Evolutionary conservation across 805 yeast species (phyloP), one percentile per base, ranked within the genome.

Genomic region (Pichia rugopelliculosa): DNA sequence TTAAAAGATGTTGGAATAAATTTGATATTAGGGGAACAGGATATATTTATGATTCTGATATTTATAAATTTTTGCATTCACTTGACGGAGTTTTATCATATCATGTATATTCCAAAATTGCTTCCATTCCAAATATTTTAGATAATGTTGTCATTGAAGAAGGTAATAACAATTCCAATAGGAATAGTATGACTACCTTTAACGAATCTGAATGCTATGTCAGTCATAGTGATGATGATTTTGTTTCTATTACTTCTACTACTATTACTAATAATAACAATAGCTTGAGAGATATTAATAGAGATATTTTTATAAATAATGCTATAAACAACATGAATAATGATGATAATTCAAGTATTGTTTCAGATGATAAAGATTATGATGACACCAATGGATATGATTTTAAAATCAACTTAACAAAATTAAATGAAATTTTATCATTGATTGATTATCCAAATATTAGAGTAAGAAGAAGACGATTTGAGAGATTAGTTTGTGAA

Each of bases 1-100:
- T 84, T 70, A 84, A 85, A 56, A 65, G 68, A 22, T 71, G 77
- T 0, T 91, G 99, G 99, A 76, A 76, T 52, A 67, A 69, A 49
- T 82, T 75, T 62, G 99, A 91, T 63, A 84, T 88, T 0, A 66
- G 72, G 24, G 96, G 95, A 1, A 75, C 82, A 0, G 98, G 97
- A 0, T 83, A 69, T 51, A 77, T 93, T 17, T 65, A 70, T 4
- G 72, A 79, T 2, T 64, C 68, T 1, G 74, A 81, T 36, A 67
- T 91, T 21, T 80, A 82, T 8, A 60, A 62, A 22, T 71, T 90
- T 23, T 67, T 90, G 61, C 78, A 80, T 52, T 66, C 76, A 0
- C 68, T 86, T 37, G 77, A 77, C 27, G 96, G 96, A 0, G 79
- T 84, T 20, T 74, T 89, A 50, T 78, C 90, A 0, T 80, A 86